Conservation (phyloP, 371 early-diverging fungal genomes). For the Modicella reniformis region DNA sequence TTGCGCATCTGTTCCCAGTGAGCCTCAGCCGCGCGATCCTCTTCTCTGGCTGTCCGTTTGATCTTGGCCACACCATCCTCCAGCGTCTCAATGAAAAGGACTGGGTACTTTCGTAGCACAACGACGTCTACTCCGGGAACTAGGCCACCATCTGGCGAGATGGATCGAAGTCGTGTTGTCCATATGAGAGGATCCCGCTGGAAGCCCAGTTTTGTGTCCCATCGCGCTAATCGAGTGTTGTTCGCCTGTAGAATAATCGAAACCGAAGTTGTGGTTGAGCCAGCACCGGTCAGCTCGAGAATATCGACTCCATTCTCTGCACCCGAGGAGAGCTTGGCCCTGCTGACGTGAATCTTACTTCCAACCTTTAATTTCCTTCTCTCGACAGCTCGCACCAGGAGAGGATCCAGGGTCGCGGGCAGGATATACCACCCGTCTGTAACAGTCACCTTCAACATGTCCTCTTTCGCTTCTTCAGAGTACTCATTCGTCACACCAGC, state of each 20-base stretch:
- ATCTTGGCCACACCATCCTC: slow-evolving; percentile 57
- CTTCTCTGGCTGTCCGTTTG: slow-evolving; percentile 66
- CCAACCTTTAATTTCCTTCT: slow-evolving; percentile 66
- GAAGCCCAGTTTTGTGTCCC: slow-evolving; percentile 80
- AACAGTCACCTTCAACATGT: slow-evolving; percentile 57
- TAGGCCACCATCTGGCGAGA: slow-evolving; percentile 74
- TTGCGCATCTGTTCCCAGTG: slow-evolving; percentile 28
- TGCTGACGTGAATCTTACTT: slow-evolving; percentile 72
- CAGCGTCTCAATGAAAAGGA: slow-evolving; percentile 66
- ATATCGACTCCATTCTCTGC: slow-evolving; percentile 43
- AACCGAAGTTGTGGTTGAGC: slow-evolving; percentile 36
- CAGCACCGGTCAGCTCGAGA: slow-evolving; percentile 56
- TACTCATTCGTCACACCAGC: slow-evolving; percentile 57
- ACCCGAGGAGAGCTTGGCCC: slow-evolving; percentile 65
- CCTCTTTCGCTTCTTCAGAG: slow-evolving; percentile 14
- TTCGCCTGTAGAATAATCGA: slow-evolving; percentile 64
- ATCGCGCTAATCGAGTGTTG: slow-evolving; percentile 67
- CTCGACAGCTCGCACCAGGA: slow-evolving; percentile 61
- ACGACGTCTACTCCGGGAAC: slow-evolving; percentile 76
- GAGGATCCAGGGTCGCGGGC: slow-evolving; percentile 64
- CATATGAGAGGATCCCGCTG: slow-evolving; percentile 51
- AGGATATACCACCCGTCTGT: slow-evolving; percentile 87
- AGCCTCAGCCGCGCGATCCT: slow-evolving; percentile 59
- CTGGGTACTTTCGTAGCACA: slow-evolving; percentile 71
- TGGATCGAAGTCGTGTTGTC: slow-evolving; percentile 53